Evolutionary conservation across 345 rosid genomes (phyloP), one percentile per base, ranked within the genome.

Genomic region (Acer negundo): DNA sequence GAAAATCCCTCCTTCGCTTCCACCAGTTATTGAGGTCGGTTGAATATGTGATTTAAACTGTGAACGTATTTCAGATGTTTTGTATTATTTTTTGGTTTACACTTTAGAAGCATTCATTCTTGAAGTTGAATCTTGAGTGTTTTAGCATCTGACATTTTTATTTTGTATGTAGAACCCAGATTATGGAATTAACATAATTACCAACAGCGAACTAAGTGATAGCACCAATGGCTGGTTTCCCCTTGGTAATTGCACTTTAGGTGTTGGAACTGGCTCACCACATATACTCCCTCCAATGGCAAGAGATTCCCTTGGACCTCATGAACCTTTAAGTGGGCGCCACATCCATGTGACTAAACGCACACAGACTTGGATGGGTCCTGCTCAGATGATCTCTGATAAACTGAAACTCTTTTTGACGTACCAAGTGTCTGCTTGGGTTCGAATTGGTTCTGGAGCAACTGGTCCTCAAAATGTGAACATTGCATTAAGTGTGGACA

Each of bases 331-430:
- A 63, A 91, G 97, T 53, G 98, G 99, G 40, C 92, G 81, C 51
- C 90, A 82, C 81, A 92, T 95, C 74, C 89, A 85, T 0, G 93
- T 82, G 58, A 88, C 94, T 61, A 92, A 88, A 78, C 89, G 99
- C 46, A 87, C 98, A 10, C 94, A 92, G 73, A 93, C 84, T 66
- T 95, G 98, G 99, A 95, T 95, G 98, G 99, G 99, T 62, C 99
- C 99, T 63, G 98, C 97, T 62, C 99, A 95, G 87, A 77, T 86
- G 69, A 95, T 95, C 81, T 90, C 97, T 2, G 96, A 91, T 40
- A 93, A 86, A 84, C 79, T 93, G 73, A 85, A 89, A 75, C 87
- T 91, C 55, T 92, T 91, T 75, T 75, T 93, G 85, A 91, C 97
- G 59, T 95, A 95, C 83, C 99, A 95, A 84, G 90, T 95, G 56